Evolutionary conservation across 2,329 filamentous ascomycete species (phyloP).

Genomic region (Botrytis squamosa): DNA sequence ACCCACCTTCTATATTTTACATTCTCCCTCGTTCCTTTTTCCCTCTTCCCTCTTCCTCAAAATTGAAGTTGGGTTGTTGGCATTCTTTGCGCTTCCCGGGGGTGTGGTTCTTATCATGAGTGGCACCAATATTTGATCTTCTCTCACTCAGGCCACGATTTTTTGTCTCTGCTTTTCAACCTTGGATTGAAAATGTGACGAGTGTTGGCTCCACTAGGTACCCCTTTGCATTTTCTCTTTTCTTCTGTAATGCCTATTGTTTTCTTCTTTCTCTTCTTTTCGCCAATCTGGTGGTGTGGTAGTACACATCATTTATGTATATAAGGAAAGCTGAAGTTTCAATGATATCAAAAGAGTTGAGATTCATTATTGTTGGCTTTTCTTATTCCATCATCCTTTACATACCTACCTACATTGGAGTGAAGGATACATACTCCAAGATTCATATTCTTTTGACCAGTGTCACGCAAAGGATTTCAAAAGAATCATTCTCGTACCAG

Average conservation of each 20-base stretch:
- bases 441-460: slow-evolving; percentile 1
- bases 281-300: not conserved
- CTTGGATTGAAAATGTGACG: slow-evolving; percentile 2
- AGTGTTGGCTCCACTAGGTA: slow-evolving; percentile 9
- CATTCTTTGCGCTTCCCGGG: not conserved
- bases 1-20: not conserved
- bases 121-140: not conserved
- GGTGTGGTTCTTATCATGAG: slow-evolving; percentile 1
- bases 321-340: not conserved
- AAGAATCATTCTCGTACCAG: not conserved
- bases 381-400: not conserved
- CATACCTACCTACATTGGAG: not conserved
- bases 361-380: not conserved
- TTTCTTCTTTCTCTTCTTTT: not conserved
- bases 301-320: not conserved
- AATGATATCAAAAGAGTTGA: not conserved
- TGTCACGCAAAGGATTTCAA: slow-evolving; percentile 2
- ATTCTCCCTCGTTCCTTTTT: not conserved
- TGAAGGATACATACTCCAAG: not conserved
- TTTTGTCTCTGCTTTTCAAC: not conserved
- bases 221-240: slow-evolving; percentile 3
- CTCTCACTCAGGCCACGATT: not conserved
- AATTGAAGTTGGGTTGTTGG: not conserved
- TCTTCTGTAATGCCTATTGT: not conserved
- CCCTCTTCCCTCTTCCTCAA: not conserved